Base-by-base conservation (phyloP, 441 rosid genomes). In the Isatis lusitanica region DNA sequence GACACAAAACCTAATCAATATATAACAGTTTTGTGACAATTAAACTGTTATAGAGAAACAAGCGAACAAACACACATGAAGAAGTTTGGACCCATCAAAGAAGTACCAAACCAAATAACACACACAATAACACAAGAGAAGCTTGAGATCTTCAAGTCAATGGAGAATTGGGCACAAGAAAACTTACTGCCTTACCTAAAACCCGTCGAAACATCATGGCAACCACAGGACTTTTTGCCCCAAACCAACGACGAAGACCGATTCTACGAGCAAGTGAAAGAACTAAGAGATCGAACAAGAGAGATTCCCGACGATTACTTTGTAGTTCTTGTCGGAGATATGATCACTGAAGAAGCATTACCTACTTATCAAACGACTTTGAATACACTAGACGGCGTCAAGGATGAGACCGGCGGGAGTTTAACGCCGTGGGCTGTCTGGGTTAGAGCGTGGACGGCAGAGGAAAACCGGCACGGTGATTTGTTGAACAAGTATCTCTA, bases 381-480 rank as follows among this genome's bases (percentile, higher is more conserved):
- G 21, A 83, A 83, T 36, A 80, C 83, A 21, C 60, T 80, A 0
- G 85, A 83, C 61, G 85, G 85, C 4, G 76, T 75, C 46, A 66
- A 71, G 53, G 82, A 83, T 56, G 82, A 78, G 31, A 80, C 83
- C n/a, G 83, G 82, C 4, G 85, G 78, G 4, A 83, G 83, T 62
- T 71, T 75, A 26, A 38, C 77, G 50, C 48, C 82, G 35, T 83
- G 82, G 82, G 83, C 82, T 0, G 44, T 80, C 40, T 83, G 86
- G 82, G 73, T 78, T 11, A 65, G 83, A 64, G 86, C 77, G 2
- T 80, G 86, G 83, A 80, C 82, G 17, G 86, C 82, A 11, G 83
- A 83, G 42, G 85, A 80, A 53, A 82, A 82, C 43, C 81, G 85
- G 62, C 83, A 79, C 47, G 85, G 83, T 30, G 83, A 83, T 67